Evolutionary conservation across 2,329 filamentous ascomycete species (phyloP).

Genomic region (Colletotrichum sp.): DNA sequence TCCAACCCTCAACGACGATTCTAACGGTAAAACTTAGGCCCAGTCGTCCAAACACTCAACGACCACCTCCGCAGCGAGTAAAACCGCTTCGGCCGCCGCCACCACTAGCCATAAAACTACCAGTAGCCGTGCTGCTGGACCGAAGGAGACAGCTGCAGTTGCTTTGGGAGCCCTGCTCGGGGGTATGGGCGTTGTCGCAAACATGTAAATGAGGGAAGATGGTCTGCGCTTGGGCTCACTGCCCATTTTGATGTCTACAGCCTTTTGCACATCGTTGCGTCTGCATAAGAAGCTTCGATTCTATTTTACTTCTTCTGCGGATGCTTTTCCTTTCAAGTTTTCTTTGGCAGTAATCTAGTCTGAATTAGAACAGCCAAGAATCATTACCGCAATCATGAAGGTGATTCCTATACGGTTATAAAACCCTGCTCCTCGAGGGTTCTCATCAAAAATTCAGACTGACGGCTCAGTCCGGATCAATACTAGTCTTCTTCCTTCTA

Average conservation of each 20-base stretch:
- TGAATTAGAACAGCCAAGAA: not conserved
- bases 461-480: not conserved
- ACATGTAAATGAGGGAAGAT: not conserved
- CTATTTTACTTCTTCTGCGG: too few relatives aligned
- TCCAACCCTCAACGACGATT: fast-evolving
- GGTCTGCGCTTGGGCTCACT: not conserved
- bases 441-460: fast-evolving
- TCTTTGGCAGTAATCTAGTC: not conserved
- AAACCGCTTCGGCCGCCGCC: not conserved
- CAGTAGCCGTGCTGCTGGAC: not conserved
- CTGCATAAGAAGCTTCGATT: not conserved
- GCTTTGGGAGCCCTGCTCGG: not conserved
- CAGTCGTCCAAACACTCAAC: not conserved
- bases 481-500: not conserved
- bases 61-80: not conserved
- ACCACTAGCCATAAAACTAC: not conserved
- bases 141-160: not conserved
- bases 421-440: fast-evolving
- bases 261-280: not conserved
- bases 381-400: not conserved
- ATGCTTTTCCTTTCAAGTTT: not conserved
- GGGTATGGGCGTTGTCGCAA: not conserved
- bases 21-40: not conserved
- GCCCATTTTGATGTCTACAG: not conserved
- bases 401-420: not conserved